These are phyloP conservation scores for Fusarium virguliforme DNA, from an alignment of 2,329 filamentous ascomycete genomes.

Conservation along the genomic window DNA sequence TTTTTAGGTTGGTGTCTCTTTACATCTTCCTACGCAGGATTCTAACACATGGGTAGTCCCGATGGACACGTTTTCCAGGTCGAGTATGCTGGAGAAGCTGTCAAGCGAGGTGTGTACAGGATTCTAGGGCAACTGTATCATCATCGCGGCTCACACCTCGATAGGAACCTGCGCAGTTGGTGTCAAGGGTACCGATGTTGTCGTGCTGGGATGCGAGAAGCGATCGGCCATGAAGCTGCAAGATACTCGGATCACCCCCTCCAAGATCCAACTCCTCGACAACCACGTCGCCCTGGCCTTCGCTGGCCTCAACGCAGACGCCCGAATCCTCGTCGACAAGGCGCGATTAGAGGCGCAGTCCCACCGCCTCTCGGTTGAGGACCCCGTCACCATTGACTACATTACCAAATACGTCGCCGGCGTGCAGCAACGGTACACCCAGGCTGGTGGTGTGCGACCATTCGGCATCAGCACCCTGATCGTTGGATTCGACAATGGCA, in stretches of 20 bases:
- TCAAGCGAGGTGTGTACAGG: constrained; percentile 86
- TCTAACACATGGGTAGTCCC: constrained; percentile 78
- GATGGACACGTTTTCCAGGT: constrained; percentile 99
- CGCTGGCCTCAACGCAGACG: constrained; percentile 96
- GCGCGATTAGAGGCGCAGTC: constrained; percentile 97
- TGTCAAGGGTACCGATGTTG: constrained; percentile 94
- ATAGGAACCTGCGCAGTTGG: constrained; percentile 96
- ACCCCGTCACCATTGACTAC: constrained; percentile 98
- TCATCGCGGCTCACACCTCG: constrained; percentile 38
- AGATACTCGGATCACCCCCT: constrained; percentile 98
- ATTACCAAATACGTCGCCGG: constrained; percentile 99
- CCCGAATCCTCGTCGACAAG: constrained; percentile 98
- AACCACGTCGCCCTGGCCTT: constrained; percentile 97
- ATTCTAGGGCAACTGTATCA: constrained; percentile 12
- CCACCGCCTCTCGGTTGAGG: constrained; percentile 96
- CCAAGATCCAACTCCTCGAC: constrained; percentile 97
- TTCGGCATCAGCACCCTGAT: constrained; percentile 99
- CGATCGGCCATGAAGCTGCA: constrained; percentile 99
- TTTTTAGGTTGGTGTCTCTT: constrained; percentile 79
- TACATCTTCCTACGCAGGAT: constrained; percentile 17
- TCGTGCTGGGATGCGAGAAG: constrained; percentile 98
- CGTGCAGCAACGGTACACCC: constrained; percentile 98
- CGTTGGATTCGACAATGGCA: constrained; percentile 97
- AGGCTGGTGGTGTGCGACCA: constrained; percentile 97
- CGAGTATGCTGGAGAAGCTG: constrained; percentile 98